phyloP scores from a whole-genome alignment of 2,329 filamentous ascomycete genomes.

The Cladobotryum protrusum region DNA sequence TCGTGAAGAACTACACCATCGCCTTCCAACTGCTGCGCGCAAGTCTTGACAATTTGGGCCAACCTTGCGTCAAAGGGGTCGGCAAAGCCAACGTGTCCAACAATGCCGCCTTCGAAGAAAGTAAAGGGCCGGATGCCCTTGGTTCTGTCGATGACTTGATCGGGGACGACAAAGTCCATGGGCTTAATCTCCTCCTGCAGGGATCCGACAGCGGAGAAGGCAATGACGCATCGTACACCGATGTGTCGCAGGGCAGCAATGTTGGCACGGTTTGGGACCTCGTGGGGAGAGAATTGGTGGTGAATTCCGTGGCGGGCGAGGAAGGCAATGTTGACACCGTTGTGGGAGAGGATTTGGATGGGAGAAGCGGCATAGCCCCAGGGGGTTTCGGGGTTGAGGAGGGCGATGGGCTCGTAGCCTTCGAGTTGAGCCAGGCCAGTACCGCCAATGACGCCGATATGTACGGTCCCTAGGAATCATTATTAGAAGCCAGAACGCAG shows the following conservation, averaged over 20 bases:
- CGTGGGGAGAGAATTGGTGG: slow-evolving; percentile 88
- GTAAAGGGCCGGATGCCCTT: slow-evolving; percentile 93
- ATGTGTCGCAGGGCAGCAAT: slow-evolving; percentile 92
- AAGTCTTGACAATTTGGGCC: slow-evolving; percentile 68
- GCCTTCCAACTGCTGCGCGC: slow-evolving; percentile 69
- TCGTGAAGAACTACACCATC: slow-evolving; percentile 82
- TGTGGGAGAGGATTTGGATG: slow-evolving; percentile 85
- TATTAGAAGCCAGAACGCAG: neutral
- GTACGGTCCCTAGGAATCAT: slow-evolving; percentile 52
- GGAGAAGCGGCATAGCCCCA: slow-evolving; percentile 75
- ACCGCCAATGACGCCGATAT: slow-evolving; percentile 86
- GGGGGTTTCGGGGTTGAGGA: slow-evolving; percentile 70
- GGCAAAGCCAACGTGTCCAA: slow-evolving; percentile 90
- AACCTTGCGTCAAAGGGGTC: slow-evolving; percentile 85
- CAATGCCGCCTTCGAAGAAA: slow-evolving; percentile 88
- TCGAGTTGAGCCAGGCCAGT: slow-evolving; percentile 86
- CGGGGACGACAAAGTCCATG: slow-evolving; percentile 92
- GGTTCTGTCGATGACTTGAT: slow-evolving; percentile 95
- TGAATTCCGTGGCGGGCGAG: slow-evolving; percentile 84
- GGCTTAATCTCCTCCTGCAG: slow-evolving; percentile 90
- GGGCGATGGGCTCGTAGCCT: slow-evolving; percentile 78
- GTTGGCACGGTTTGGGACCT: slow-evolving; percentile 92
- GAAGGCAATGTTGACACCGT: slow-evolving; percentile 79
- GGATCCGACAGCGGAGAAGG: slow-evolving; percentile 91
- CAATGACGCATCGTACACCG: slow-evolving; percentile 85